phyloP scores from a whole-genome alignment of 345 rosid genomes.

The Pseudoturritis turrita region DNA sequence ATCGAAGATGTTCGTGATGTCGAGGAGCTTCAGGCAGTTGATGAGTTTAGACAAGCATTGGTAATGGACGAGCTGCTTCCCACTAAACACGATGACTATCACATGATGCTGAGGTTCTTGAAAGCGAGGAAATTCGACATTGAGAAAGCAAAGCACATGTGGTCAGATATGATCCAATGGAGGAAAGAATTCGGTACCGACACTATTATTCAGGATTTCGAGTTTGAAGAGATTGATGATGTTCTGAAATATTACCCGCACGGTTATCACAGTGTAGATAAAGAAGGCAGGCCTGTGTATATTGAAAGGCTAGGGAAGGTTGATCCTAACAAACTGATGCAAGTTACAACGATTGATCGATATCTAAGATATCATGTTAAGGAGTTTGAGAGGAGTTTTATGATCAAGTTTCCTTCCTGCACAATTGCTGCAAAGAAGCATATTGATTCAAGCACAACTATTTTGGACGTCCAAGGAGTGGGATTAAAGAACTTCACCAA shows the following conservation, averaged over 20 bases:
- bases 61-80: slow-evolving; percentile 91
- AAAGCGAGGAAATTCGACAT: slow-evolving; percentile 92
- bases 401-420: slow-evolving; percentile 88
- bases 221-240: slow-evolving; percentile 70
- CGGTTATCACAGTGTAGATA: slow-evolving; percentile 95
- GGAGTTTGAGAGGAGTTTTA: slow-evolving; percentile 87
- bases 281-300: slow-evolving; percentile 92
- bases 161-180: slow-evolving; percentile 99
- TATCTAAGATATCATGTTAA: slow-evolving; percentile 85
- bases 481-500: slow-evolving; percentile 87
- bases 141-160: slow-evolving; percentile 94
- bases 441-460: slow-evolving; percentile 91
- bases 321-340: slow-evolving; percentile 86
- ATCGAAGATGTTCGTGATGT: slow-evolving; percentile 95
- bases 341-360: slow-evolving; percentile 81
- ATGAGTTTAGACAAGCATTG: slow-evolving; percentile 76
- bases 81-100: slow-evolving; percentile 73
- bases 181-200: slow-evolving; percentile 88
- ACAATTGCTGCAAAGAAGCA: slow-evolving; percentile 92
- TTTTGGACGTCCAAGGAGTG: slow-evolving; percentile 65
- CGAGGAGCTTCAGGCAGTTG: slow-evolving; percentile 84
- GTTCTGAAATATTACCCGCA: slow-evolving; percentile 84
- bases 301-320: slow-evolving; percentile 92
- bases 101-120: slow-evolving; percentile 84
- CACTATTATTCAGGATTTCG: slow-evolving; percentile 83